A percentile compares a stretch with the other conserved stretches of the same genome.
Conservation (phyloP, 2,329 filamentous ascomycete species). For the Teratosphaeria destructans region DNA sequence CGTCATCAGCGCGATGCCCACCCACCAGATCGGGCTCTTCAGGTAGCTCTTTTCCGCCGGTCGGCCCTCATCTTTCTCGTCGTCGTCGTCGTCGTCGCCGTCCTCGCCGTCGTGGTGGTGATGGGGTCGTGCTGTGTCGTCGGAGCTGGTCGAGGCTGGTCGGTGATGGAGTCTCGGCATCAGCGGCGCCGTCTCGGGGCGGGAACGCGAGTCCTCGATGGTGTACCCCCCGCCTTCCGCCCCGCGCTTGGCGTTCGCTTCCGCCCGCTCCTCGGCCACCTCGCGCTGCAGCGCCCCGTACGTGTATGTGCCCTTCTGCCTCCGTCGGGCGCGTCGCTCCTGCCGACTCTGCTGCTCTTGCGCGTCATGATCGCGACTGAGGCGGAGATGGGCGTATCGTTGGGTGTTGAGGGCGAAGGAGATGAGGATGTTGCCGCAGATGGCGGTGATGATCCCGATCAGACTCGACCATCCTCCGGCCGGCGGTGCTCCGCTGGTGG, state of each 20-base stretch:
- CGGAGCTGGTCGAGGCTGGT: constrained; percentile 28
- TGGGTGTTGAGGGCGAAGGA: constrained; percentile 94
- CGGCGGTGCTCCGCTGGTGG: neutral
- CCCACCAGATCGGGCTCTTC: constrained; percentile 91
- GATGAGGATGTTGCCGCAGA: constrained; percentile 86
- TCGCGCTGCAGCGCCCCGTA: constrained; percentile 37
- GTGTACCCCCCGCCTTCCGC: constrained; percentile 16
- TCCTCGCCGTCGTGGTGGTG: neutral
- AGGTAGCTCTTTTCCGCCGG: constrained; percentile 63
- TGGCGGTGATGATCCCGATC: constrained; percentile 88
- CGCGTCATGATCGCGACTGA: constrained; percentile 60
- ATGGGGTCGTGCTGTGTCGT: constrained; percentile 29
- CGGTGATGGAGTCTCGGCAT: constrained; percentile 38
- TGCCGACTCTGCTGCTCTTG: constrained; percentile 31
- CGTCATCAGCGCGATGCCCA: constrained; percentile 83
- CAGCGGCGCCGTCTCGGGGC: constrained; percentile 43
- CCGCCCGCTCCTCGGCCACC: constrained; percentile 23
- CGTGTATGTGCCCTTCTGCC: constrained; percentile 13
- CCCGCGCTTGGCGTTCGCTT: constrained; percentile 10
- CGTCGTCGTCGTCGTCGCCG: neutral
- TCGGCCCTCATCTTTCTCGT: constrained; percentile 26
- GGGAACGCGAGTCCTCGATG: constrained; percentile 27
- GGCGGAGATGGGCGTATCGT: constrained; percentile 81
- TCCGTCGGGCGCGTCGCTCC: constrained; percentile 26
- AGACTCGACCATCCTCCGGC: constrained; percentile 65